Evolutionary conservation across 75 land plant genomes (phyloP), one percentile per base, ranked within the genome.

Genomic region (Selaginella moellendorffii): DNA sequence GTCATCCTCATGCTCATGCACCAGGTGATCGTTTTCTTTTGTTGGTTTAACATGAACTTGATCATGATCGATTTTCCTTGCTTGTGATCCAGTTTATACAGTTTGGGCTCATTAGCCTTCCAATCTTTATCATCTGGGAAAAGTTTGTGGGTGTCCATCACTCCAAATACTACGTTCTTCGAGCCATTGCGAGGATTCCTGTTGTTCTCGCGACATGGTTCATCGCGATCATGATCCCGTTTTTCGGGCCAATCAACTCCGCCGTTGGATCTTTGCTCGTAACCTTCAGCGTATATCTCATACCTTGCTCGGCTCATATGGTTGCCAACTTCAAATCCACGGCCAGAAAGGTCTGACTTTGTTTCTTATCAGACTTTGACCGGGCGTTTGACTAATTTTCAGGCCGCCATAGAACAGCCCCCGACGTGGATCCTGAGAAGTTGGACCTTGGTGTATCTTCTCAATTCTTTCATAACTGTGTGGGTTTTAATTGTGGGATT

Each of bases 1-100:
- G 81, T 86, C 28, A 74, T 81, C 30, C 72, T 86, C 23, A 86
- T 86, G 90, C 76, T 86, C 21, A 86, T 86, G 28, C 86, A 86
- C 68, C 90, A 84, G 77, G 86, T 81, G n/a, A 24, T n/a, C n/a
- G n/a, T n/a, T n/a, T n/a, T n/a, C n/a, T n/a, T 10, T 18, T 46
- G 51, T 18, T 46, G 18, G 51, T 46, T 18, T 46, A 10, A 46
- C 18, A 10, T 10, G 51, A 46, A 46, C 10, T 46, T 18, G 14
- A 46, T 46, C 18, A 10, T 46, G 18, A 10, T 18, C 18, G 51
- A 21, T n/a, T 56, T n/a, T 21, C 2, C 9, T 56, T 5, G 5
- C 17, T 56, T 19, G 2, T 19, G 19, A 56, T 56, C 5, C 19
- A 56, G 59, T 19, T 56, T 19, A 56, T 56, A 8, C 23, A 21